phyloP scores from a whole-genome alignment of 1,139 yeast species.

The Sugiyamaella japonica region DNA sequence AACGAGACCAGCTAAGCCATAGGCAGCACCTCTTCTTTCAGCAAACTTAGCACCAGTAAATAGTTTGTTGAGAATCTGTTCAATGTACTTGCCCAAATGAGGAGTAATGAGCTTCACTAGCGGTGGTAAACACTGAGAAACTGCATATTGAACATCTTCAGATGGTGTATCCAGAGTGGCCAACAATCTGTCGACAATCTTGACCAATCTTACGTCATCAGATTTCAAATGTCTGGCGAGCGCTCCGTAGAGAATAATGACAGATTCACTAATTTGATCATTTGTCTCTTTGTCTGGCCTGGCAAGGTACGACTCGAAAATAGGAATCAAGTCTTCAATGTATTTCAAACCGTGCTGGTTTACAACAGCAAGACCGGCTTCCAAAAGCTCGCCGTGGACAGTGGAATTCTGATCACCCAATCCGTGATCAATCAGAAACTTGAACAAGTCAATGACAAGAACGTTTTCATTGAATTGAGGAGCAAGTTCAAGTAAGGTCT shows the following conservation, averaged over 20 bases:
- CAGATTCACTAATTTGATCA: conserved; percentile 72
- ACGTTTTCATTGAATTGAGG: conserved; percentile 44
- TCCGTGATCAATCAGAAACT: conserved; percentile 58
- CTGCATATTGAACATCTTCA: conserved; percentile 84
- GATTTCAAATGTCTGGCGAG: conserved; percentile 75
- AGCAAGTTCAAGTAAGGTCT: conserved; percentile 61
- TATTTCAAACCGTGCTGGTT: conserved; percentile 60
- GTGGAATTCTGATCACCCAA: conserved; percentile 70
- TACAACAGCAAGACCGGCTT: conserved; percentile 79
- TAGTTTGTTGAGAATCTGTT: conserved; percentile 57
- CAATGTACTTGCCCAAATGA: conserved; percentile 55
- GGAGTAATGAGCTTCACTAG: conserved; percentile 59
- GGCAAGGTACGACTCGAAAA: conserved; percentile 63
- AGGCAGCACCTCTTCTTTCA: conserved; percentile 88
- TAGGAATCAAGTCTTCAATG: conserved; percentile 71
- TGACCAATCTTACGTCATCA: conserved; percentile 61
- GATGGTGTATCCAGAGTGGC: conserved; percentile 83
- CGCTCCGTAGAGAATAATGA: conserved; percentile 83
- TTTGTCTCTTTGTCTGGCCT: conserved; percentile 42
- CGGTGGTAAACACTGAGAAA: conserved; percentile 82
- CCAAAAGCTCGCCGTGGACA: conserved; percentile 81
- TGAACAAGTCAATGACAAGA: conserved; percentile 52
- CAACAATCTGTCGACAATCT: conserved; percentile 67
- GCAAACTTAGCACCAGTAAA: conserved; percentile 54
- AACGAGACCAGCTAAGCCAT: conserved; percentile 90